phyloP scores from a whole-genome alignment of 164 flowering plant species.

The Magnolia sinica region DNA sequence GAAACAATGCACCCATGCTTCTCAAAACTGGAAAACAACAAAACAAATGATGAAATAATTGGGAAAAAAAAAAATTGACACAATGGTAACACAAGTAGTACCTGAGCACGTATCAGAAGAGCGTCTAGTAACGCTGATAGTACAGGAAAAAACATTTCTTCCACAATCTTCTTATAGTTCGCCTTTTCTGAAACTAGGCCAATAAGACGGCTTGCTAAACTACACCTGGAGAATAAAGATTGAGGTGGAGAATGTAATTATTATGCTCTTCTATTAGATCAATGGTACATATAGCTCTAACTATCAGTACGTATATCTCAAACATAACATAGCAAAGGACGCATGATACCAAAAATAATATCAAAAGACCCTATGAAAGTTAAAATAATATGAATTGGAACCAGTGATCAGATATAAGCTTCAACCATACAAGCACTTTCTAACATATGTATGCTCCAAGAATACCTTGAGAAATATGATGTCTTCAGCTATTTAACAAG shows the following conservation, averaged over 20 bases:
- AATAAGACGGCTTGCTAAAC: conserved; percentile 71
- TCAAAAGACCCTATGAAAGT: background rate
- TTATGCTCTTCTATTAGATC: background rate
- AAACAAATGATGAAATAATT: no score
- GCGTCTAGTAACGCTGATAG: conserved; percentile 80
- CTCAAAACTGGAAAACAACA: background rate
- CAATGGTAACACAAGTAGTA: conserved; percentile 16
- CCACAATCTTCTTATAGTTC: conserved; percentile 35
- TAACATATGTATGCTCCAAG: no score
- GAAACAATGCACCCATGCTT: background rate
- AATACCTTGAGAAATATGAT: no score
- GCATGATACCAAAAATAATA: background rate
- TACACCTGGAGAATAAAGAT: conserved; percentile 50
- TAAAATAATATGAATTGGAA: background rate
- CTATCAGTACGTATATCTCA: background rate
- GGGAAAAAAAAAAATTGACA: background rate
- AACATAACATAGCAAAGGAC: background rate
- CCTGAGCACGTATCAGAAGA: conserved; percentile 88
- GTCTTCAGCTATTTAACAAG: no score
- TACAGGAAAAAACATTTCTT: conserved; percentile 57
- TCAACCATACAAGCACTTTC: no score
- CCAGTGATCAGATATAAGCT: background rate
- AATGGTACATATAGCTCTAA: background rate
- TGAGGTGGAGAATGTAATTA: background rate
- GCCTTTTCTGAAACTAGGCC: conserved; percentile 40